Evolutionary conservation across 352 stramenopile genomes (phyloP).

Genomic region (Phytophthora melonis): DNA sequence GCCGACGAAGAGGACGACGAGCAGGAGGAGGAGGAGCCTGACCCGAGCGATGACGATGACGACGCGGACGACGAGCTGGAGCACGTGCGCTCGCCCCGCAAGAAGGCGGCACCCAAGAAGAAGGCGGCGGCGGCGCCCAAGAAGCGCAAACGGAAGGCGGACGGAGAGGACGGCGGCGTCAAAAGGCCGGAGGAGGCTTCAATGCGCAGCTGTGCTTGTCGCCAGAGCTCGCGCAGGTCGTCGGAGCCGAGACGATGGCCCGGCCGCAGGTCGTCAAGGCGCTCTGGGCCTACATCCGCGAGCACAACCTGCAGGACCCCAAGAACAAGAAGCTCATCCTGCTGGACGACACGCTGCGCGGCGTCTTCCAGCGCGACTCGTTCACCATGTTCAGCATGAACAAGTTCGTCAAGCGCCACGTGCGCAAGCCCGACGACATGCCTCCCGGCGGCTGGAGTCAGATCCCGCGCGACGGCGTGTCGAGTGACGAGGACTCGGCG

Average conservation of each 20-base stretch:
- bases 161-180: constrained; percentile 23
- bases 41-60: constrained; percentile 55
- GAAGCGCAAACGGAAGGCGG: constrained; percentile 63
- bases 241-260: constrained; percentile 86
- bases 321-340: constrained; percentile 95
- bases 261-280: constrained; percentile 95
- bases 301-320: constrained; percentile 96
- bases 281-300: constrained; percentile 97
- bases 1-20: constrained; percentile 66
- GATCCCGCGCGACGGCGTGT: constrained; percentile 81
- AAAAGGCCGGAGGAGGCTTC: constrained; percentile 64
- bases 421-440: constrained; percentile 77
- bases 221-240: constrained; percentile 83
- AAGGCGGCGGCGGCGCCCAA: constrained; percentile 51
- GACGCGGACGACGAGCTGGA: constrained; percentile 56
- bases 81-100: constrained; percentile 40
- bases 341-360: constrained; percentile 86
- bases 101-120: constrained; percentile 58
- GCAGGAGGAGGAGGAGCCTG: constrained; percentile 53
- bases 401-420: constrained; percentile 90
- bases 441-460: constrained; percentile 73
- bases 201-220: constrained; percentile 81
- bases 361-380: constrained; percentile 82
- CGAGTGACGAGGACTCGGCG: constrained; percentile 80
- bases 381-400: constrained; percentile 93